Evolutionary conservation across 2,329 filamentous ascomycete species (phyloP), one percentile per base, ranked within the genome.

Genomic region (Coleophoma cylindrospora): DNA sequence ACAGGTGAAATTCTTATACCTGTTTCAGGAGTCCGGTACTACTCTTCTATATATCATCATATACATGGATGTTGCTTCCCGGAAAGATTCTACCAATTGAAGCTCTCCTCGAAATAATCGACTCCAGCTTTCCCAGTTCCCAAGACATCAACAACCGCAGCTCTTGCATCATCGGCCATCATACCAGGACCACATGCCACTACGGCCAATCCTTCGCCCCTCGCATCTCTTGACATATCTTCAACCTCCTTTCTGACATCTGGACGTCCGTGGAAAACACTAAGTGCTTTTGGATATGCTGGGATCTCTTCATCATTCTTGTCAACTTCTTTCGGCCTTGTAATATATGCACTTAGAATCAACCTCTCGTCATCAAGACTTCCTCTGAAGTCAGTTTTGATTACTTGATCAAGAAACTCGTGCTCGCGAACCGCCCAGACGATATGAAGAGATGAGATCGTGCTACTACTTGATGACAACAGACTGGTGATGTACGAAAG

Each of bases 341-440:
- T 72, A 0, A 72, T 54, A 47, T 72, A 70, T 0, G 74, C 54
- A 3, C 69, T 61, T 9, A 75, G 45, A 1, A 61, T 56, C 2
- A 74, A 37, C 21, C 63, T 67, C 1, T 57, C 52, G 37, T 57
- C 58, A 2, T 61, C 60, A 0, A 70, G 34, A 0, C 61, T 57
- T 1, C 62, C 58, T 21, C 57, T 52, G 1, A 74, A 60, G 40
- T 73, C 68, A 0, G 58, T 60, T 0, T 53, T 48, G 1, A 73
- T 36, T 0, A 73, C 64, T 0, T 70, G 66, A 0, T 57, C 52
- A 0, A 67, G 69, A 6, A 75, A 68, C 0, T 55, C 63, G 0
- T 66, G 56, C 54, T 75, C 70, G 13, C 72, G 64, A 0, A 72
- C 70, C 2, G 73, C 69, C 73, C 73, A 75, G 53, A 73, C 62